Percentiles rank a stretch among this genome's conserved stretches.
phyloP scores from a whole-genome alignment of 1,284 basidiomycete genomes.

The Boletus mariae region DNA sequence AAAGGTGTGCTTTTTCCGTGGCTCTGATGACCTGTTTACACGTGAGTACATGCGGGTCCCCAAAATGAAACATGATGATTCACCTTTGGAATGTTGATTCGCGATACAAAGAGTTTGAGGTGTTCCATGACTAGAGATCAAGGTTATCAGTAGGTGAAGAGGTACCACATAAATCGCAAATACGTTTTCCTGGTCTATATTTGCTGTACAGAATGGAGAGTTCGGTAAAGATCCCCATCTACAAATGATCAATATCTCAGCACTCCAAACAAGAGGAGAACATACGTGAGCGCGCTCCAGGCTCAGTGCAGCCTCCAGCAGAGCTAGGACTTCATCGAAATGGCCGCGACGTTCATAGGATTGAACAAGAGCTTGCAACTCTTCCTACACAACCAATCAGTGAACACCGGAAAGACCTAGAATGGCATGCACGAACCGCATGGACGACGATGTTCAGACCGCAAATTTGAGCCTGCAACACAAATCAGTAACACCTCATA shows the following conservation, averaged over 20 bases:
- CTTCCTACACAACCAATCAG: conserved; percentile 56
- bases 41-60: conserved; percentile 13
- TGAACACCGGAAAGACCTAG: not conserved
- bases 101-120: conserved; percentile 94
- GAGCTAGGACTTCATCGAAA: conserved; percentile 90
- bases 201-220: conserved; percentile 94
- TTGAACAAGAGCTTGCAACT: conserved; percentile 78
- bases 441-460: conserved; percentile 96
- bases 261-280: conserved; percentile 12
- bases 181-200: conserved; percentile 91
- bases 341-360: conserved; percentile 90
- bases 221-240: conserved; percentile 93
- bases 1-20: conserved; percentile 94
- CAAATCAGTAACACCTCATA: conserved; percentile 6
- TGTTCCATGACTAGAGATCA: conserved; percentile 88
- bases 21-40: conserved; percentile 80
- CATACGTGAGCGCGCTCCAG: conserved; percentile 92
- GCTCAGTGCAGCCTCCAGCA: conserved; percentile 93
- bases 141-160: conserved; percentile 5
- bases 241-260: conserved; percentile 11
- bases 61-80: not conserved
- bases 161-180: conserved; percentile 31
- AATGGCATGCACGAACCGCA: conserved; percentile 50
- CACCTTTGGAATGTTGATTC: conserved; percentile 90
- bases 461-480: conserved; percentile 85